Evolutionary conservation across 345 rosid species (phyloP), one percentile per base, ranked within the genome.

Genomic region (Barbarea vulgaris): DNA sequence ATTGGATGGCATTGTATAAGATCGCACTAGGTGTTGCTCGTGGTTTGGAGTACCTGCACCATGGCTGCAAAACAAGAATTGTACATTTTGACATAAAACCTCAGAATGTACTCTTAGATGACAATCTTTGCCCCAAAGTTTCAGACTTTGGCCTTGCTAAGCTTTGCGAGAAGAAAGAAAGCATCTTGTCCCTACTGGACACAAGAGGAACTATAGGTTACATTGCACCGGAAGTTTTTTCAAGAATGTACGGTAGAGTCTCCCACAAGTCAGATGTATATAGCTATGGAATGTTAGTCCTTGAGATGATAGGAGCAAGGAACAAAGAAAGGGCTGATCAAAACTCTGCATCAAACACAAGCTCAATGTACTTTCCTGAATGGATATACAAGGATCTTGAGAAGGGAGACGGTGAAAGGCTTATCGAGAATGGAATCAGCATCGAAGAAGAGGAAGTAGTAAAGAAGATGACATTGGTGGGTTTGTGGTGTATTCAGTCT

Each of bases 101-200:
- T n/a, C 84, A 84, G 1, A 87, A 83, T 39, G 79, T 83, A 46
- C 77, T 87, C 11, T 73, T 84, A 5, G 82, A 87, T 48, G 55
- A 78, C 8, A 34, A 78, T 11, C 74, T 84, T 17, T 39, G 14
- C 18, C 84, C 88, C 3, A 85, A 87, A 13, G 84, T 85, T 10
- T 78, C 84, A 0, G 88, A 87, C 53, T 87, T 87, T 5, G 87
- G 90, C 6, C 88, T 87, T 3, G 80, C 88, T 4, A 83, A 83
- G 57, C 73, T 78, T 9, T 83, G 85, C 21, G 59, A 47, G 36
- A 77, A 50, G 37, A 73, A 69, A 34, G 84, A 79, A 8, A 83
- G 85, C 39, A 44, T 65, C 4, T 17, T 84, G 3, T 79, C 91
- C 0, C 27, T 79, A 44, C 42, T 71, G 3, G 73, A 74, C 5